These are phyloP conservation scores for Vitis cinerea DNA, from an alignment of 164 flowering plant genomes.

Conservation along the genomic window DNA sequence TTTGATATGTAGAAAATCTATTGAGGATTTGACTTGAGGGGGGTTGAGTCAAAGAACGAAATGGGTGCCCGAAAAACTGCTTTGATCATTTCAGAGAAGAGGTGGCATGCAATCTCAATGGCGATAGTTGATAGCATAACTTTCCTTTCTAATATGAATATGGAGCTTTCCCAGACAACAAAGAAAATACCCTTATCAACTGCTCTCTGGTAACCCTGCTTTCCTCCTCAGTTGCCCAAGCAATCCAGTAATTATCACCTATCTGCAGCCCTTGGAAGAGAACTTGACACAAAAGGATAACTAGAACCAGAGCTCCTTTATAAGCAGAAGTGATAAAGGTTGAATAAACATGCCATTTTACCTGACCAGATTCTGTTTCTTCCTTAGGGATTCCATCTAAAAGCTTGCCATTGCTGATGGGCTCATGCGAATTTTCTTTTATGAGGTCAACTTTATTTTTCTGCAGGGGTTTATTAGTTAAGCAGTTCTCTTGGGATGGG, in stretches of 20 bases:
- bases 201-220: slow-evolving; percentile 36
- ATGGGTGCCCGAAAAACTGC: slow-evolving; percentile 76
- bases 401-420: slow-evolving; percentile 5
- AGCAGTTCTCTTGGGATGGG: slow-evolving; percentile 18
- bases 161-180: slow-evolving; percentile 73
- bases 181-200: slow-evolving; percentile 49
- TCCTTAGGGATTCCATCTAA: slow-evolving; percentile 37
- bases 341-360: slow-evolving; percentile 70
- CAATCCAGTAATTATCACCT: slow-evolving; percentile 85
- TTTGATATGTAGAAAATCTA: slow-evolving; percentile 82
- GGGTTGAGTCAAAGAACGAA: slow-evolving; percentile 71
- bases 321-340: slow-evolving; percentile 64
- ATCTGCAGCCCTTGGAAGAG: slow-evolving; percentile 78
- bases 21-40: slow-evolving; percentile 76
- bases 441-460: slow-evolving; percentile 31
- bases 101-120: slow-evolving; percentile 63
- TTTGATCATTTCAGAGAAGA: slow-evolving; percentile 59
- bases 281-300: slow-evolving; percentile 68
- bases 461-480: slow-evolving; percentile 10
- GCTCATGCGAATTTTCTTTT: slow-evolving; percentile 34
- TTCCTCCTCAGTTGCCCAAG: slow-evolving; percentile 73
- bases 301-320: slow-evolving; percentile 79
- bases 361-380: slow-evolving; percentile 64
- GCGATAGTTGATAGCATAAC: slow-evolving; percentile 68
- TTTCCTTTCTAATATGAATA: slow-evolving; percentile 73